Percentiles rank a stretch among this genome's conserved stretches.
Evolutionary conservation across 1,139 yeast species (phyloP).

Genomic region (Geotrichum aggregatum): DNA sequence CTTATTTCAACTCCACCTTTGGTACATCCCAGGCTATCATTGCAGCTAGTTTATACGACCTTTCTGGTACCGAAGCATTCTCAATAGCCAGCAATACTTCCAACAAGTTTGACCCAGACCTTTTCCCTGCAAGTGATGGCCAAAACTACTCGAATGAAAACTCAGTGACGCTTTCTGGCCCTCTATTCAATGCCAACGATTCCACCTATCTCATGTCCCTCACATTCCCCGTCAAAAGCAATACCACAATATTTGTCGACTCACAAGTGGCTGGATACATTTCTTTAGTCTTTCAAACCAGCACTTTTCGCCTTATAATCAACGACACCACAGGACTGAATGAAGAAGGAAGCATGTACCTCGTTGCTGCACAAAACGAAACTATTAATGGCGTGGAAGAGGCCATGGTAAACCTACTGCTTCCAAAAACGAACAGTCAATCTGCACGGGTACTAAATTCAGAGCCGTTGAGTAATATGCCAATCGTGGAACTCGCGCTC

Average conservation of each 20-base stretch:
- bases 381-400: constrained; percentile 1
- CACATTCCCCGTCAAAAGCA: constrained; percentile 67
- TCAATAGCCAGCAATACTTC: constrained; percentile 36
- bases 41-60: constrained; percentile 66
- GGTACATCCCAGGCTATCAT: constrained; percentile 44
- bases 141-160: constrained; percentile 27
- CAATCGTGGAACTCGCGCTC: constrained; percentile 9
- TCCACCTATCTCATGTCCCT: constrained; percentile 47
- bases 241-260: constrained; percentile 62
- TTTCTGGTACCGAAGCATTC: constrained; percentile 42
- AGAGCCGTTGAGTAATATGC: not conserved
- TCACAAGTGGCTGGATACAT: constrained; percentile 69
- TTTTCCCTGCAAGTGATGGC: constrained; percentile 11
- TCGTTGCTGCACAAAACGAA: constrained; percentile 29
- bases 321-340: constrained; percentile 47
- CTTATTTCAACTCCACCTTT: constrained; percentile 52
- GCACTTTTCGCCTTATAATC: constrained; percentile 48
- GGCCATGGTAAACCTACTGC: not conserved
- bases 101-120: not conserved
- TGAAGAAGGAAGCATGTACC: constrained; percentile 42
- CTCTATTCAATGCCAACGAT: constrained; percentile 16
- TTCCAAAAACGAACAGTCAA: constrained; percentile 10
- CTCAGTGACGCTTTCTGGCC: constrained; percentile 28
- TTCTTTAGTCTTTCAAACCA: constrained; percentile 61
- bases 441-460: not conserved